Evolutionary conservation across 2,329 filamentous ascomycete species (phyloP).

Genomic region (Penicillium psychrosexuale): DNA sequence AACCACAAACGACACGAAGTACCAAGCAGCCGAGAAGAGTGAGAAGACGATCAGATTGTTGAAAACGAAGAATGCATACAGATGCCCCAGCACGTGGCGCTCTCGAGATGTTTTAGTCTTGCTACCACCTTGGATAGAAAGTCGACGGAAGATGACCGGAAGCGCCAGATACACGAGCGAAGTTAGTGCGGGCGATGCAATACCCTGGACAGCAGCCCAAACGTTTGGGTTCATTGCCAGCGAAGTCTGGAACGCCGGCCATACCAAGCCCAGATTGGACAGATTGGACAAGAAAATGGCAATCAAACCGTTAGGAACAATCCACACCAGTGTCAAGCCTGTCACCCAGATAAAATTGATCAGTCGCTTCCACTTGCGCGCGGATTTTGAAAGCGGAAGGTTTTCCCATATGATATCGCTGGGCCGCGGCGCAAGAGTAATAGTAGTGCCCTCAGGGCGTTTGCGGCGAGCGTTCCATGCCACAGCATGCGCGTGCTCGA

Average conservation of each 20-base stretch:
- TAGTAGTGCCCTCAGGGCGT: conserved; percentile 71
- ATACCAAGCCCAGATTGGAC: conserved; percentile 73
- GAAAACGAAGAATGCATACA: conserved; percentile 95
- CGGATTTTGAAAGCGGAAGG: conserved; percentile 66
- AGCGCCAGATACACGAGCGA: conserved; percentile 84
- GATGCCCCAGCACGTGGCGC: conserved; percentile 81
- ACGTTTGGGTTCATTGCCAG: conserved; percentile 61
- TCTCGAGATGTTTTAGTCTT: conserved; percentile 89
- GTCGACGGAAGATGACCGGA: conserved; percentile 83
- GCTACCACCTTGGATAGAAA: conserved; percentile 81
- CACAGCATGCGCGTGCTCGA: conserved; percentile 81
- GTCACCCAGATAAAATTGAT: conserved; percentile 82
- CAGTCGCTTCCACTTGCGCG: conserved; percentile 68
- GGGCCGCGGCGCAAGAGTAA: conserved; percentile 77
- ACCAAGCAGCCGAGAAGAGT: conserved; percentile 79
- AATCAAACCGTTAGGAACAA: conserved; percentile 89
- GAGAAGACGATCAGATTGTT: conserved; percentile 97
- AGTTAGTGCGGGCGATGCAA: conserved; percentile 80
- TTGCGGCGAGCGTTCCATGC: conserved; percentile 79
- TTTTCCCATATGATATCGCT: conserved; percentile 97
- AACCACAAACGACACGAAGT: conserved; percentile 66
- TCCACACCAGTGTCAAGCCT: conserved; percentile 78
- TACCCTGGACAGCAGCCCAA: conserved; percentile 90
- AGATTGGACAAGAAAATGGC: conserved; percentile 90
- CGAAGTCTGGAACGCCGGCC: conserved; percentile 68